phyloP scores from a whole-genome alignment of 208 protist species.

The Leishmania mexicana region DNA sequence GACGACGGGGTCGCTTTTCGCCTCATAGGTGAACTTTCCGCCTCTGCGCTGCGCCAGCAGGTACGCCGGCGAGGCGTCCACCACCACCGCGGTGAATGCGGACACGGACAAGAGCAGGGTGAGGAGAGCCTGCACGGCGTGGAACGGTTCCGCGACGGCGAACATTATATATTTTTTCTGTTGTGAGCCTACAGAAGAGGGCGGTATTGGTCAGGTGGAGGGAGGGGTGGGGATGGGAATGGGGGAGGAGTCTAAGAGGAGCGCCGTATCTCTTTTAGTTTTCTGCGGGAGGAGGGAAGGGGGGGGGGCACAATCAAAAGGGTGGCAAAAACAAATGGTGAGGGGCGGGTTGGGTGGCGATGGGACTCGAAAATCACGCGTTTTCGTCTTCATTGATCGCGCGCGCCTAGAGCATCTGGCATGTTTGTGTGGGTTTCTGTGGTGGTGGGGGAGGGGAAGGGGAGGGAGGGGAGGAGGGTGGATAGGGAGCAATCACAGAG shows the following conservation, averaged over 20 bases:
- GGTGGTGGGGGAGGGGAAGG: background rate
- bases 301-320: background rate
- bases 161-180: slow-evolving; percentile 6
- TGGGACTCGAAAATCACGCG: background rate
- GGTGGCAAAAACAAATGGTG: background rate
- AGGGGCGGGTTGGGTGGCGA: background rate
- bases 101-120: background rate
- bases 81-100: background rate
- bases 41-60: slow-evolving; percentile 21
- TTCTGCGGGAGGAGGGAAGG: background rate
- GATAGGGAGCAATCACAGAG: background rate
- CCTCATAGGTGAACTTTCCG: slow-evolving; percentile 16
- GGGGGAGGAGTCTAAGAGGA: background rate
- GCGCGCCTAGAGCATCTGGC: background rate
- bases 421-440: background rate
- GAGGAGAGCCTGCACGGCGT: background rate
- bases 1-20: background rate
- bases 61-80: slow-evolving; percentile 19
- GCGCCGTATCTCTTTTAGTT: background rate
- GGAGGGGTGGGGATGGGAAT: background rate
- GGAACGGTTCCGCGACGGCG: background rate
- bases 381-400: background rate
- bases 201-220: background rate
- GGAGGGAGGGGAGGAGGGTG: background rate
- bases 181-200: background rate